These are phyloP conservation scores for Talaromyces sp. DNA, from an alignment of 2,329 filamentous ascomycete genomes.

Conservation along the genomic window DNA sequence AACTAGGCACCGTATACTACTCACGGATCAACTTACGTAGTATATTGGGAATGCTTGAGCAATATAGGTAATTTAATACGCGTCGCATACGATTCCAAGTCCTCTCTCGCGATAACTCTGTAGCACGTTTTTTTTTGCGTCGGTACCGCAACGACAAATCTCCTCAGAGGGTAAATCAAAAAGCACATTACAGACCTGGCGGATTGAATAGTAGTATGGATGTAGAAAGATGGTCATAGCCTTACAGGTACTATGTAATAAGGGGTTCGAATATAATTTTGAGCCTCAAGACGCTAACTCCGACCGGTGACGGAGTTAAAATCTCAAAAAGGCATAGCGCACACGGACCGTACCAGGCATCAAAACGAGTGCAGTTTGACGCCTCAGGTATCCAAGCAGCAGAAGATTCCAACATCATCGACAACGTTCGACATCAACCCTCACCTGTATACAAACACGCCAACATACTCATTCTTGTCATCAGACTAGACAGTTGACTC, in stretches of 20 bases:
- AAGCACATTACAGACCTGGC: no score
- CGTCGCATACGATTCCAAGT: no score
- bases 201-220: no score
- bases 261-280: neutral
- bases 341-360: neutral
- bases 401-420: constrained; percentile 5
- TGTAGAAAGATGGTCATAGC: neutral
- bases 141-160: no score
- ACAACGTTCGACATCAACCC: neutral
- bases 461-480: neutral
- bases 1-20: no score
- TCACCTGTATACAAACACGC: neutral
- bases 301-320: neutral
- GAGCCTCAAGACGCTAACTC: neutral
- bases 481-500: neutral
- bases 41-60: no score
- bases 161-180: no score
- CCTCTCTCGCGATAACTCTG: no score
- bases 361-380: neutral
- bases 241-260: neutral
- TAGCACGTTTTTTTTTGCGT: no score
- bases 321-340: constrained; percentile 11
- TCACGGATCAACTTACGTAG: no score
- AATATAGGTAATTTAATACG: no score
- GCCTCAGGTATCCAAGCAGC: constrained; percentile 10